A percentile compares a stretch with the other conserved stretches of the same genome.
These are phyloP conservation scores for Sporisorium iseilematis-ciliati DNA, from an alignment of 1,284 basidiomycete species.

Conservation along the genomic window DNA sequence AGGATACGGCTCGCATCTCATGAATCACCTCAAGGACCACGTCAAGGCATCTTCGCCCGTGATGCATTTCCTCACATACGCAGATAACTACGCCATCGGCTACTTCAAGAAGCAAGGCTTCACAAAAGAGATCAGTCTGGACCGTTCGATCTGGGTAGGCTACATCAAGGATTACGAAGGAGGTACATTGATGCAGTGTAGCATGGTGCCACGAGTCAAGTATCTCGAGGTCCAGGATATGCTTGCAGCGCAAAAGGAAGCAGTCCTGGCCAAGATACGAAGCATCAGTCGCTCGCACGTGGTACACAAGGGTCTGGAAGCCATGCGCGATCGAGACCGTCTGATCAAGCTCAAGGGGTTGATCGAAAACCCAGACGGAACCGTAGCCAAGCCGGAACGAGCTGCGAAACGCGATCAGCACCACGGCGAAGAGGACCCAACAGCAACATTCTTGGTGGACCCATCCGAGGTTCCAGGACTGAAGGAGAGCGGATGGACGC, in stretches of 20 bases:
- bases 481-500: slow-evolving; percentile 90
- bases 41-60: slow-evolving; percentile 84
- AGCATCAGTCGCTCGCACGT: slow-evolving; percentile 88
- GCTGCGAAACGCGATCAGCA: slow-evolving; percentile 43
- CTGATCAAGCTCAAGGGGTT: slow-evolving; percentile 50
- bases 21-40: slow-evolving; percentile 98
- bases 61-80: slow-evolving; percentile 96
- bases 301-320: slow-evolving; percentile 83
- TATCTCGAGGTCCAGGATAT: slow-evolving; percentile 87
- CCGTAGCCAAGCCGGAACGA: slow-evolving; percentile 50
- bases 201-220: slow-evolving; percentile 89
- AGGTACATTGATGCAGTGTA: slow-evolving; percentile 99
- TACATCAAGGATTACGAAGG: slow-evolving; percentile 99
- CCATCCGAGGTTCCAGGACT: slow-evolving; percentile 61
- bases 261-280: slow-evolving; percentile 82
- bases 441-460: slow-evolving; percentile 56
- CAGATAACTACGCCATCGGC: slow-evolving; percentile 98
- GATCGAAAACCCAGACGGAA: slow-evolving; percentile 53
- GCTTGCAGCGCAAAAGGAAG: slow-evolving; percentile 84
- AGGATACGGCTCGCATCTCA: slow-evolving; percentile 97
- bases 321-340: slow-evolving; percentile 77
- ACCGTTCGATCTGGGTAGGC: slow-evolving; percentile 92
- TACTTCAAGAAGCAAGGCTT: slow-evolving; percentile 98
- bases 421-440: slow-evolving; percentile 46
- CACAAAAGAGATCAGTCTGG: slow-evolving; percentile 93